A percentile compares a stretch with the other conserved stretches of the same genome.
phyloP scores from a whole-genome alignment of 139 green algal species.

The Closterium sp. region DNA sequence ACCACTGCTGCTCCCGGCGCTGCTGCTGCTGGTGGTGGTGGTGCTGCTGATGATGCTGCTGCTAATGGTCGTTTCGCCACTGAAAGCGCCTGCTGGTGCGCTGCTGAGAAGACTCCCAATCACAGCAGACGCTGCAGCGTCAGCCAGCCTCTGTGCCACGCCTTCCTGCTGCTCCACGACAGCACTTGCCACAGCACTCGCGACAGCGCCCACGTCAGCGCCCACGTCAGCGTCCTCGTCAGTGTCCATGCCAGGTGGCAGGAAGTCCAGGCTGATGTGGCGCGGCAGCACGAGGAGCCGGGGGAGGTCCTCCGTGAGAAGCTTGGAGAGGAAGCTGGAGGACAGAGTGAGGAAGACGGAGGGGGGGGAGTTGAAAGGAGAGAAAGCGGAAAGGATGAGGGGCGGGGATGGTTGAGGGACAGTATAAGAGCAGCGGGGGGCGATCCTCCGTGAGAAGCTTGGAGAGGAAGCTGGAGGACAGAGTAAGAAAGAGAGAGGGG shows the following conservation, averaged over 20 bases:
- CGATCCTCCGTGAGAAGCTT: slow-evolving; percentile 90
- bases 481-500: too few species aligned
- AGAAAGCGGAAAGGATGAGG: not conserved
- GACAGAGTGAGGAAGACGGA: not conserved
- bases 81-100: too few species aligned
- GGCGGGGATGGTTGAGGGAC: not conserved
- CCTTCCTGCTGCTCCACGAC: too few species aligned
- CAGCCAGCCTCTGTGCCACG: too few species aligned
- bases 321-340: slow-evolving; percentile 81
- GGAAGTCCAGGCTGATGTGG: slow-evolving; percentile 83
- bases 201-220: too few species aligned
- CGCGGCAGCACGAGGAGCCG: slow-evolving; percentile 87
- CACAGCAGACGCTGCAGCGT: too few species aligned
- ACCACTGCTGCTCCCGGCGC: too few species aligned
- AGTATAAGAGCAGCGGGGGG: slow-evolving; percentile 58
- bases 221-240: not conserved
- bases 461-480: slow-evolving; percentile 85
- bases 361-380: not conserved
- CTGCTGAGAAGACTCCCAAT: too few species aligned
- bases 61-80: too few species aligned
- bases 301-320: slow-evolving; percentile 90
- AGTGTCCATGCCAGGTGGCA: slow-evolving; percentile 11
- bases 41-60: too few species aligned
- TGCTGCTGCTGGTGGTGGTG: too few species aligned
- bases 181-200: too few species aligned